phyloP scores from a whole-genome alignment of 441 rosid genomes.

The Corymbia citriodora region DNA sequence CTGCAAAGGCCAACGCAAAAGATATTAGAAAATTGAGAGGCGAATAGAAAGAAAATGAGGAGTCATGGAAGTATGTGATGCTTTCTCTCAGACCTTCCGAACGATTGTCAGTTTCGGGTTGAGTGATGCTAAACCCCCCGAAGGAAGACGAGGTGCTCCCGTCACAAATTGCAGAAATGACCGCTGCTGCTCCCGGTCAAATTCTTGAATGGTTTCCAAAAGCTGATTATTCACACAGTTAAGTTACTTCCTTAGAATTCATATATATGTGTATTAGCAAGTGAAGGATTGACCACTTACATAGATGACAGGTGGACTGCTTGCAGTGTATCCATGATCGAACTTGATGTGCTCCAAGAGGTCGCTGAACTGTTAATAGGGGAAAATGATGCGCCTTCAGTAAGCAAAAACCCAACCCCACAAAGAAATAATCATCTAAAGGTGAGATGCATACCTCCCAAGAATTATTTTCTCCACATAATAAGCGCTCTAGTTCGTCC shows the following conservation, averaged over 20 bases:
- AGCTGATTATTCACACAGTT: slow-evolving; percentile 38
- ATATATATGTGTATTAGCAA: neutral
- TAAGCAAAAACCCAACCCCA: neutral
- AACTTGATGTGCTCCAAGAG: slow-evolving; percentile 92
- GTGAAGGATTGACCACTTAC: slow-evolving; percentile 28
- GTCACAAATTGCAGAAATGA: slow-evolving; percentile 95
- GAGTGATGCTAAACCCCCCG: slow-evolving; percentile 90
- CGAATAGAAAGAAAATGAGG: neutral
- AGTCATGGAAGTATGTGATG: neutral
- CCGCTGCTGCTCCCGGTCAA: slow-evolving; percentile 51
- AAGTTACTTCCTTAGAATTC: neutral
- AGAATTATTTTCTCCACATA: slow-evolving; percentile 83
- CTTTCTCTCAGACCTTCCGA: slow-evolving; percentile 53
- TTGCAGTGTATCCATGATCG: slow-evolving; percentile 97
- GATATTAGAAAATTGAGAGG: neutral
- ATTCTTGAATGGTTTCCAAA: slow-evolving; percentile 73
- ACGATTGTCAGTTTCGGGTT: slow-evolving; percentile 93
- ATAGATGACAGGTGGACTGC: slow-evolving; percentile 78
- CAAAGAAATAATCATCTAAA: neutral
- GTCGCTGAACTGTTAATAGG: slow-evolving; percentile 54
- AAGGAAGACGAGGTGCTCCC: slow-evolving; percentile 95
- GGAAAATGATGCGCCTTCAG: slow-evolving; percentile 3
- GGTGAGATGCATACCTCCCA: slow-evolving; percentile 46
- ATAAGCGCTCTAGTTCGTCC: slow-evolving; percentile 79
- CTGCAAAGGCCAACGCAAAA: slow-evolving; percentile 33